These are phyloP conservation scores for Mallotus japonicus DNA, from an alignment of 441 rosid genomes.

Conservation along the genomic window DNA sequence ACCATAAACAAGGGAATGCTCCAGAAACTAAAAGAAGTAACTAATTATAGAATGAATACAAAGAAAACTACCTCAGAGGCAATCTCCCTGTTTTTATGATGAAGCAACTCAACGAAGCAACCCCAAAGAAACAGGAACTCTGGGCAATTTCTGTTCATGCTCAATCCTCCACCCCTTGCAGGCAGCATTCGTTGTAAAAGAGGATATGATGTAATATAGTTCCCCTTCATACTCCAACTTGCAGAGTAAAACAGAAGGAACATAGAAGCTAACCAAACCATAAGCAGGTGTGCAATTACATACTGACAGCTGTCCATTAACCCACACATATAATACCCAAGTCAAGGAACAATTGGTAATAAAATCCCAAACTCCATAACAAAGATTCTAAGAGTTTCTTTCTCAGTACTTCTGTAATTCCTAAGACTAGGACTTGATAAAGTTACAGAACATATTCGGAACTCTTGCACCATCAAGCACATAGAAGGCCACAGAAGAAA, in stretches of 20 bases:
- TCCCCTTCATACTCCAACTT: slow-evolving; percentile 30
- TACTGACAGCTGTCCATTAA: slow-evolving; percentile 34
- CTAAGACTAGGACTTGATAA: slow-evolving; percentile 29
- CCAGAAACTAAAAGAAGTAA: slow-evolving; percentile 9
- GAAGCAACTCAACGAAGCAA: slow-evolving; percentile 26
- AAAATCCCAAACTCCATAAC: slow-evolving; percentile 42
- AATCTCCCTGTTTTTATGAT: slow-evolving; percentile 33
- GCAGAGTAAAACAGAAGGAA: slow-evolving; percentile 26
- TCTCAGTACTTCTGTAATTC: slow-evolving; percentile 23
- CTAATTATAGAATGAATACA: slow-evolving; percentile 5
- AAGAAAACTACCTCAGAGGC: slow-evolving; percentile 42
- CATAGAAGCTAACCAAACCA: slow-evolving; percentile 34
- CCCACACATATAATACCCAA: slow-evolving; percentile 40
- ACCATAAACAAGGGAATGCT: neutral
- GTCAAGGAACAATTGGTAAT: slow-evolving; percentile 34
- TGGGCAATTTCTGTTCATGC: slow-evolving; percentile 22
- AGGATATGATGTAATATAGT: slow-evolving; percentile 22
- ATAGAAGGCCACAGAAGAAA: slow-evolving; percentile 31
- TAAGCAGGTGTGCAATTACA: slow-evolving; percentile 32
- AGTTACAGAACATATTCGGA: slow-evolving; percentile 35
- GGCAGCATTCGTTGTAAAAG: slow-evolving; percentile 26
- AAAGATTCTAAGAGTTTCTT: slow-evolving; percentile 34
- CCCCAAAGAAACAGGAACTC: slow-evolving; percentile 27
- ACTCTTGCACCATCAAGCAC: slow-evolving; percentile 37
- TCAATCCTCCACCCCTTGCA: slow-evolving; percentile 31